A percentile compares a stretch with the other conserved stretches of the same genome.
Conservation (phyloP, 257 asterid genomes). For the Fraxinus quadrangulata region DNA sequence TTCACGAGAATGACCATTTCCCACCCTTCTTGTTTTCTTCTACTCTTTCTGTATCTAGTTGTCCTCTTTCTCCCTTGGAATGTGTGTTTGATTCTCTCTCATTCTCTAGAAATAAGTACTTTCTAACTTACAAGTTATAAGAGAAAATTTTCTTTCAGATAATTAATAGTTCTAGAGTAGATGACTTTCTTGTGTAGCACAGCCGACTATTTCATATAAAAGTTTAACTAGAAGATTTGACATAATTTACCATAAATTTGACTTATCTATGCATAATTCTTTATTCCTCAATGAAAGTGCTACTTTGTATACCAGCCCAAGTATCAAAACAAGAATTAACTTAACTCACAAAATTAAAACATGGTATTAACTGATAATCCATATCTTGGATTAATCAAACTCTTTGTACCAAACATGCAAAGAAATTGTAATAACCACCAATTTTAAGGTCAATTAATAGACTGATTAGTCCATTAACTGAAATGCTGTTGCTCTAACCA, state of each 20-base stretch:
- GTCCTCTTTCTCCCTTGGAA: slow-evolving; percentile 53
- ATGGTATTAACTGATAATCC: slow-evolving; percentile 18
- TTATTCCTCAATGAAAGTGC: slow-evolving; percentile 27
- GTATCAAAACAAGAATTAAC: slow-evolving; percentile 21
- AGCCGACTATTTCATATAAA: not conserved
- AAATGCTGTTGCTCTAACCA: slow-evolving; percentile 90
- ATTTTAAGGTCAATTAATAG: not conserved
- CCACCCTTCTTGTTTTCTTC: slow-evolving; percentile 61
- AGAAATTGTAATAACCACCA: not conserved
- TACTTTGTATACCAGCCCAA: slow-evolving; percentile 35
- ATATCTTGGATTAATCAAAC: slow-evolving; percentile 5
- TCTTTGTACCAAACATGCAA: slow-evolving; percentile 1
- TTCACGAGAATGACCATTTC: slow-evolving; percentile 65
- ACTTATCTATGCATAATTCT: not conserved
- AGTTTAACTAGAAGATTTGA: not conserved
- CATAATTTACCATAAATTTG: not conserved
- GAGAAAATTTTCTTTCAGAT: not conserved
- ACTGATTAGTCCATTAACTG: slow-evolving; percentile 36
- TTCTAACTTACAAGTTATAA: slow-evolving; percentile 6
- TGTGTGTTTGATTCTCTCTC: slow-evolving; percentile 46
- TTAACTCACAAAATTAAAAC: not conserved
- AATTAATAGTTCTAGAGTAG: not conserved
- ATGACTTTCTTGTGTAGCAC: not conserved
- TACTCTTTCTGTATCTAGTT: slow-evolving; percentile 43
- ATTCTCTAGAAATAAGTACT: not conserved